These are phyloP conservation scores for Kwoniella shivajii DNA, from an alignment of 1,284 basidiomycete genomes.

Conservation along the genomic window DNA sequence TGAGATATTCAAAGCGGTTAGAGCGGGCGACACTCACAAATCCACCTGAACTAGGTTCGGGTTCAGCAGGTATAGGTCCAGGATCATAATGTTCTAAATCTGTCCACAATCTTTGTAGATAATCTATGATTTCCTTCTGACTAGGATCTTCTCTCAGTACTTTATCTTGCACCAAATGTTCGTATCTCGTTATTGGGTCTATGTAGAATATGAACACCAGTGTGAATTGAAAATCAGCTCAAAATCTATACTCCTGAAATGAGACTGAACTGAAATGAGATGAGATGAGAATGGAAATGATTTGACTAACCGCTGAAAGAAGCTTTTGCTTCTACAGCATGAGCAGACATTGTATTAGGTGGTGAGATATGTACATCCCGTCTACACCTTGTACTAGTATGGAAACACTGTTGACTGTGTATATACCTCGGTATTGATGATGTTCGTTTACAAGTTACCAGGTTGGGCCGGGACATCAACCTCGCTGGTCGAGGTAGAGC, in stretches of 20 bases:
- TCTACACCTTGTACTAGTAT: neutral
- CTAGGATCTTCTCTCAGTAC: conserved; percentile 75
- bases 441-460: neutral
- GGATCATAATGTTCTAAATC: conserved; percentile 72
- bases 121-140: conserved; percentile 80
- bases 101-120: conserved; percentile 78
- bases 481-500: conserved; percentile 3
- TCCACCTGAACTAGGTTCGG: neutral
- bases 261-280: neutral
- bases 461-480: neutral
- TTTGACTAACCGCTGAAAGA: conserved; percentile 33
- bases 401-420: too few relatives aligned
- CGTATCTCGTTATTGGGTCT: conserved; percentile 64
- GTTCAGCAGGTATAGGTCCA: conserved; percentile 60
- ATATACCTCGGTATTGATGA: neutral
- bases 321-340: conserved; percentile 22
- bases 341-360: conserved; percentile 4
- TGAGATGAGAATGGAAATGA: neutral
- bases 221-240: too few relatives aligned
- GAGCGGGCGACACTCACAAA: conserved; percentile 20
- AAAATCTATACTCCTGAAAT: neutral
- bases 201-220: too few relatives aligned
- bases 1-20: neutral
- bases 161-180: conserved; percentile 71
- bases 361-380: conserved; percentile 1